These are phyloP conservation scores for Aspergillus puulaauensis DNA, from an alignment of 2,329 filamentous ascomycete species.

Conservation along the genomic window DNA sequence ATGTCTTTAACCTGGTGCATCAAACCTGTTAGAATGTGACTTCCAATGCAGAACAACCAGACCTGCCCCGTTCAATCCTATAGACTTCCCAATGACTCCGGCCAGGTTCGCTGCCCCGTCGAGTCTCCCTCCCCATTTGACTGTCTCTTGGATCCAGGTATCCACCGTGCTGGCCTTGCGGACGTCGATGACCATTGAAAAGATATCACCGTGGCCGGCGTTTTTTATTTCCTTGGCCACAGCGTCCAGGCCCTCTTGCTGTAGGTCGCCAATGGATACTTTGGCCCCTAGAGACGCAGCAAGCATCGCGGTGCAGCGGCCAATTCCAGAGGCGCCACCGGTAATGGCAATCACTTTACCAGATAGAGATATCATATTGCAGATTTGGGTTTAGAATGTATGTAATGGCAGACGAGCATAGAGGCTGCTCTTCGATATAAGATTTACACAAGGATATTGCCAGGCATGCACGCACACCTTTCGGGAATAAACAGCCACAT, in stretches of 20 bases:
- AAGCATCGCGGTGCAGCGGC: neutral
- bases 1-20: neutral
- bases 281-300: neutral
- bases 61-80: neutral
- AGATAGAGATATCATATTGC: neutral
- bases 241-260: neutral
- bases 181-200: neutral
- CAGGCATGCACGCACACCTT: too few species aligned
- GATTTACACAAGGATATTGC: too few species aligned
- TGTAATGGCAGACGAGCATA: too few species aligned
- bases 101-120: constrained; percentile 4
- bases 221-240: neutral
- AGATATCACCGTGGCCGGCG: neutral
- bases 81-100: neutral
- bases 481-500: too few species aligned
- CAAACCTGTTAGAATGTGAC: neutral
- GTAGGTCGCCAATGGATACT: neutral
- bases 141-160: neutral
- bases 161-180: neutral
- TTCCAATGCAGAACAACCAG: neutral
- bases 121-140: neutral
- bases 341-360: constrained; percentile 7
- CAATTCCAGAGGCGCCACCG: neutral
- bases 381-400: neutral
- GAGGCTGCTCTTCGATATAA: too few species aligned